phyloP scores from a whole-genome alignment of 441 rosid species.

The Populus tomentosa region DNA sequence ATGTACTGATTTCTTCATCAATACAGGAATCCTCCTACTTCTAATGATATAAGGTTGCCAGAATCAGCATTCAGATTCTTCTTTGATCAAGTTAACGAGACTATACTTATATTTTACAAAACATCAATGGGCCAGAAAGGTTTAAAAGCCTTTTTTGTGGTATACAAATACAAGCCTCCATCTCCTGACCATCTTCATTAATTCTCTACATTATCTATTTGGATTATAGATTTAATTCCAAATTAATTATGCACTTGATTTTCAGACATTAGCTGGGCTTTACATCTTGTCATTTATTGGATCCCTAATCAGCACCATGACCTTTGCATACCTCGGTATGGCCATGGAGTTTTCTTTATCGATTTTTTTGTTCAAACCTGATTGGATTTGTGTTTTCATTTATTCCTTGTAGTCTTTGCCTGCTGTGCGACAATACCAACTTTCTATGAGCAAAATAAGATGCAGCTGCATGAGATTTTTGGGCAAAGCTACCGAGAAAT shows the following conservation, averaged over 20 bases:
- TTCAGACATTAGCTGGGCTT: not conserved
- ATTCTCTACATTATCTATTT: not conserved
- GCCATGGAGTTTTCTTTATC: not conserved
- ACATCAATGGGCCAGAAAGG: not conserved
- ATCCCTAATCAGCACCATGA: not conserved
- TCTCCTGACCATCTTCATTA: not conserved
- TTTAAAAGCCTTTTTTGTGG: not conserved
- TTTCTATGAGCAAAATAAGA: not conserved
- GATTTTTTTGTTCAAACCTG: not conserved
- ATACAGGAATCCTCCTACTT: not conserved
- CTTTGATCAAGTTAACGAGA: not conserved
- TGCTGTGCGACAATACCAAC: not conserved
- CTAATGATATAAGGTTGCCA: not conserved
- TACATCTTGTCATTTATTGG: not conserved
- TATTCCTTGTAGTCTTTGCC: not conserved
- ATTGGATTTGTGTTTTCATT: not conserved
- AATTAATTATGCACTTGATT: not conserved
- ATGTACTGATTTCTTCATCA: not conserved
- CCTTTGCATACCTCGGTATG: not conserved
- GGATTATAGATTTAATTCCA: not conserved
- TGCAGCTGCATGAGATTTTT: not conserved
- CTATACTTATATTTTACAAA: not conserved
- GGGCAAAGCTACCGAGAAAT: not conserved
- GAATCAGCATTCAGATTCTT: not conserved
- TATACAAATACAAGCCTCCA: not conserved